Base-by-base conservation (phyloP, 2,329 filamentous ascomycete species). In the Aspergillus aculeatus region DNA sequence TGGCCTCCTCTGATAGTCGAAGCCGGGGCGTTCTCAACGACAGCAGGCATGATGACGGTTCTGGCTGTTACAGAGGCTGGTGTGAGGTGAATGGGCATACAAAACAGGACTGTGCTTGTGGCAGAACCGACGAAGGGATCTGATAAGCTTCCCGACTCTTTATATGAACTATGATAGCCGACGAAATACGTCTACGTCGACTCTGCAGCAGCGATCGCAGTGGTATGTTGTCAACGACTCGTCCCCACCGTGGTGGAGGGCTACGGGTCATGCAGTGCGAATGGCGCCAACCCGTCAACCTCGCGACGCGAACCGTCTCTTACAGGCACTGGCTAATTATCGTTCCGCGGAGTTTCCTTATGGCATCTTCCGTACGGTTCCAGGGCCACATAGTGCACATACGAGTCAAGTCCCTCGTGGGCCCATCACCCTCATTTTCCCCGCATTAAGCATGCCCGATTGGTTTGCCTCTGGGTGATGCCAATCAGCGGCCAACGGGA, bases 1-100 rank as follows among this genome's bases (percentile, higher is more conserved):
- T 68, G 53, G 41, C 68, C 69, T 24, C 69, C 69, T 23, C 60
- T 60, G 32, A 68, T 63, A 41, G 59, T 59, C 11, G 63, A 47
- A 11, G 50, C n/a, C 6, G 60, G 12, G 10, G 41, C 4, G 12
- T 56, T 49, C 5, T 63, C 60, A 38, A 62, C 55, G 2, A 57
- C 50, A 24, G 66, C 57, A 23, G 67, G 62, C 67, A 68, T 69
- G 52, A 14, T 60, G 51, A 32, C 35, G 14, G 14, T 31, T 35
- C 14, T 23, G 5, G 2, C 10, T 6, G 6, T 16, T 19, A 9
- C 24, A 23, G n/a, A n/a, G n/a, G 47, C 26, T 23, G 26, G 19
- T 26, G 50, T n/a, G 1, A 21, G 44, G n/a, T 7, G 16, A 44
- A 44, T 4, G 11, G 32, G 14, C 32, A 35, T 12, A 35, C 32